These are phyloP conservation scores for Oryza meridionalis DNA, from an alignment of 176 grass and related monocot species.

Conservation along the genomic window DNA sequence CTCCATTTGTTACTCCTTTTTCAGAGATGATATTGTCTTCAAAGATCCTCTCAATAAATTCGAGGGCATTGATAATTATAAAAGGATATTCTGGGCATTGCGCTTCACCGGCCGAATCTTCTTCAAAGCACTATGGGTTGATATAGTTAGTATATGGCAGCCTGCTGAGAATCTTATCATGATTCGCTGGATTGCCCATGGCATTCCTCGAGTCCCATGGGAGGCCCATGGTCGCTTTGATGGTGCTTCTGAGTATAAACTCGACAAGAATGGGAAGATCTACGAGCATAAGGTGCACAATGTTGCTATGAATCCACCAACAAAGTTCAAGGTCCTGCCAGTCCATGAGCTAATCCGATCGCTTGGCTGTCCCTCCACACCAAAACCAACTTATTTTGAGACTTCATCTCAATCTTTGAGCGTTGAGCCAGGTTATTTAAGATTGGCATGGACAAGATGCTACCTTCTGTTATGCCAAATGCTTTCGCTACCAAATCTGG, in stretches of 20 bases:
- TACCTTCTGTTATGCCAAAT: conserved; percentile 55
- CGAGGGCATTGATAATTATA: conserved; percentile 80
- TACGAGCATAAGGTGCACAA: conserved; percentile 93
- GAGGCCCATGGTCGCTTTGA: conserved; percentile 87
- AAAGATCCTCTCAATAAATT: conserved; percentile 90
- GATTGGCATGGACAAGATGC: conserved; percentile 63
- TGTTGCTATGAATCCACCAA: conserved; percentile 74
- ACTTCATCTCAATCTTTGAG: conserved; percentile 46
- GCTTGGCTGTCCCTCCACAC: conserved; percentile 69
- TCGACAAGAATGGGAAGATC: conserved; percentile 90
- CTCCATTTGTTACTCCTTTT: conserved; percentile 36
- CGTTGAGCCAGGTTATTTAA: conserved; percentile 7
- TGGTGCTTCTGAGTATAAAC: conserved; percentile 88
- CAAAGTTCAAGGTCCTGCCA: conserved; percentile 65
- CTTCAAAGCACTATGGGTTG: conserved; percentile 82
- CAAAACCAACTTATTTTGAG: conserved; percentile 94
- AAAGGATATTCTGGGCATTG: conserved; percentile 75
- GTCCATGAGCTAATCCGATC: conserved; percentile 78
- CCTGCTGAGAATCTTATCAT: conserved; percentile 86
- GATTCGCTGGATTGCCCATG: conserved; percentile 97
- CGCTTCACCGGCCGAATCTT: conserved; percentile 74
- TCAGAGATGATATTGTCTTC: conserved; percentile 97
- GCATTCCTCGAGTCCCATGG: conserved; percentile 91
- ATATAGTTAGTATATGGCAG: conserved; percentile 95
- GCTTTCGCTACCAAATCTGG: conserved; percentile 50